These are phyloP conservation scores for Penicillium mononematosum DNA, from an alignment of 495 filamentous ascomycete species.

Conservation along the genomic window DNA sequence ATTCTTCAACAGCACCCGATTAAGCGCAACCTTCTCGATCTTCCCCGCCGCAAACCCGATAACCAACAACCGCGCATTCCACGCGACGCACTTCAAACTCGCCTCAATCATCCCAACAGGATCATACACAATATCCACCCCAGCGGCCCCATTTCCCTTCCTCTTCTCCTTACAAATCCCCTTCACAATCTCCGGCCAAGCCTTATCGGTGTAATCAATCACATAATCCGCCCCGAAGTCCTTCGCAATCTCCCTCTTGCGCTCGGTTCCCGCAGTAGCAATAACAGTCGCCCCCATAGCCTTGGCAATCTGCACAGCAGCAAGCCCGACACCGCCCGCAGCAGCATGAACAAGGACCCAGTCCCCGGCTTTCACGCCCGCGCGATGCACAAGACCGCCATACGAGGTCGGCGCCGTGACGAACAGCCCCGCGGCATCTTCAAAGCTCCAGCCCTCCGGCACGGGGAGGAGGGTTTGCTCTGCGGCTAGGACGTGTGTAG, in stretches of 20 bases:
- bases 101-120: slow-evolving; percentile 83
- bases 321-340: slow-evolving; percentile 86
- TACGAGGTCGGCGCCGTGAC: slow-evolving; percentile 92
- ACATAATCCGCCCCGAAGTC: slow-evolving; percentile 81
- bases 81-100: slow-evolving; percentile 82
- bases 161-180: slow-evolving; percentile 52
- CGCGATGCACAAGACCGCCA: slow-evolving; percentile 75
- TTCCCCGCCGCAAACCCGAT: slow-evolving; percentile 86
- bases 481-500: slow-evolving; percentile 64
- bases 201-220: slow-evolving; percentile 67
- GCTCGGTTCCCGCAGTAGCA: slow-evolving; percentile 75
- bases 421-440: slow-evolving; percentile 84
- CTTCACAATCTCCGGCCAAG: slow-evolving; percentile 78
- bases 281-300: slow-evolving; percentile 86
- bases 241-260: slow-evolving; percentile 75
- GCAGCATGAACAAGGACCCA: slow-evolving; percentile 91
- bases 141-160: slow-evolving; percentile 61
- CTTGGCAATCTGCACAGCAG: slow-evolving; percentile 92
- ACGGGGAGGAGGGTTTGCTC: slow-evolving; percentile 70
- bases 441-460: slow-evolving; percentile 76
- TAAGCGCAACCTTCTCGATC: slow-evolving; percentile 90
- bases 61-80: slow-evolving; percentile 84
- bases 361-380: slow-evolving; percentile 73
- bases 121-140: slow-evolving; percentile 89
- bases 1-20: slow-evolving; percentile 91